These are phyloP conservation scores for Aureobasidium melanogenum DNA, from an alignment of 2,329 filamentous ascomycete species.

Conservation along the genomic window DNA sequence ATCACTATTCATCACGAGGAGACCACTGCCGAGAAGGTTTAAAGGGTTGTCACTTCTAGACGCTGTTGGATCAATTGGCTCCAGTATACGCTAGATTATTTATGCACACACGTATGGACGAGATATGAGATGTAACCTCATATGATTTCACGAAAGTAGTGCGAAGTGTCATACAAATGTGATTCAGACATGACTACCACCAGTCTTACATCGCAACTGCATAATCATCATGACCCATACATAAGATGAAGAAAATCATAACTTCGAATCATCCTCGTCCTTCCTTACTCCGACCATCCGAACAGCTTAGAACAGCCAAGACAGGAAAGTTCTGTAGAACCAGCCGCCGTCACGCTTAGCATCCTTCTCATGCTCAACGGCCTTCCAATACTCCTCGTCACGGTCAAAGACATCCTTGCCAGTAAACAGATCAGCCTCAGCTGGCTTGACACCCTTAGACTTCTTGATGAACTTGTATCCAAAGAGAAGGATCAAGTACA, in stretches of 20 bases:
- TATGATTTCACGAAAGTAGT: background rate
- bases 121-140: background rate
- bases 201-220: background rate
- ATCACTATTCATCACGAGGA: slow-evolving; percentile 11
- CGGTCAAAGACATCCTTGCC: slow-evolving; percentile 66
- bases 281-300: background rate
- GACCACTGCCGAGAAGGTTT: background rate
- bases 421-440: slow-evolving; percentile 59
- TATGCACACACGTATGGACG: background rate
- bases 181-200: background rate
- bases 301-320: slow-evolving; percentile 48
- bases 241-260: background rate
- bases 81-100: background rate
- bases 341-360: slow-evolving; percentile 26
- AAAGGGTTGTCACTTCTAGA: background rate
- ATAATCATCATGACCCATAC: background rate
- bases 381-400: slow-evolving; percentile 62
- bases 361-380: slow-evolving; percentile 39
- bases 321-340: slow-evolving; percentile 52
- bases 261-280: background rate
- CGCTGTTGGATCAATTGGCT: background rate
- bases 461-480: slow-evolving; percentile 55
- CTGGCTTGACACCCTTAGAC: slow-evolving; percentile 46
- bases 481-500: slow-evolving; percentile 61
- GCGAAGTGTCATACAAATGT: background rate